Conservation (phyloP, 495 filamentous ascomycete species). For the Podospora fimiseda region DNA sequence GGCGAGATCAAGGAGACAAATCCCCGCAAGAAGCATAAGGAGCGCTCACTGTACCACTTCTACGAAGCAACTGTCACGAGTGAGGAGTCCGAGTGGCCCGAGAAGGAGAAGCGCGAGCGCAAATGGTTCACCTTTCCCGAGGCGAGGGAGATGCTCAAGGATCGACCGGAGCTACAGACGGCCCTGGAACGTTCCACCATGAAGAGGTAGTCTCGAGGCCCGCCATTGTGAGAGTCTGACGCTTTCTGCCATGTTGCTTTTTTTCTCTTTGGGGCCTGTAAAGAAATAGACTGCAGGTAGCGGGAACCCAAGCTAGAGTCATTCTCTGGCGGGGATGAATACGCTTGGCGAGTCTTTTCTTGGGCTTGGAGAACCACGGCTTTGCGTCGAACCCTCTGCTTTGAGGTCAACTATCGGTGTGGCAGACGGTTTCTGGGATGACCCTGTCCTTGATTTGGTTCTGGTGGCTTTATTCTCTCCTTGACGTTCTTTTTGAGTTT, state of each 20-base stretch:
- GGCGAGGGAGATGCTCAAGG: slow-evolving; percentile 67
- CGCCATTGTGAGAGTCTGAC: slow-evolving; percentile 13
- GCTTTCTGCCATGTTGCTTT: neutral
- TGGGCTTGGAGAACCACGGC: neutral
- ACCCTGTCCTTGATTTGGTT: neutral
- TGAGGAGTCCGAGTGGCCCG: slow-evolving; percentile 84
- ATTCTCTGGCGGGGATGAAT: neutral
- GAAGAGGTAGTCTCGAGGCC: slow-evolving; percentile 27
- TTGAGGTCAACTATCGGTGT: neutral
- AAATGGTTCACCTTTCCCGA: slow-evolving; percentile 82
- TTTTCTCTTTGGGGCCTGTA: neutral
- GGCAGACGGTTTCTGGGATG: neutral
- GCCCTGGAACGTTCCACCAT: slow-evolving; percentile 81
- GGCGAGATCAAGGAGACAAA: slow-evolving; percentile 78
- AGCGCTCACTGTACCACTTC: slow-evolving; percentile 76
- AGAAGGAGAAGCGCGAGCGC: slow-evolving; percentile 83
- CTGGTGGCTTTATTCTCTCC: neutral
- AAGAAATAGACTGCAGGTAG: neutral
- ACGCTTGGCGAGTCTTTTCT: neutral
- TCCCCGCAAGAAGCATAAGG: slow-evolving; percentile 53
- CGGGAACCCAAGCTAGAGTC: neutral
- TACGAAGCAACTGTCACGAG: slow-evolving; percentile 78
- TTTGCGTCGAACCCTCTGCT: neutral
- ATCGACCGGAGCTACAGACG: slow-evolving; percentile 79
- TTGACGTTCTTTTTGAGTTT: neutral